These are phyloP conservation scores for Mortierella hygrophila DNA, from an alignment of 192 early-diverging fungal genomes.

Conservation along the genomic window DNA sequence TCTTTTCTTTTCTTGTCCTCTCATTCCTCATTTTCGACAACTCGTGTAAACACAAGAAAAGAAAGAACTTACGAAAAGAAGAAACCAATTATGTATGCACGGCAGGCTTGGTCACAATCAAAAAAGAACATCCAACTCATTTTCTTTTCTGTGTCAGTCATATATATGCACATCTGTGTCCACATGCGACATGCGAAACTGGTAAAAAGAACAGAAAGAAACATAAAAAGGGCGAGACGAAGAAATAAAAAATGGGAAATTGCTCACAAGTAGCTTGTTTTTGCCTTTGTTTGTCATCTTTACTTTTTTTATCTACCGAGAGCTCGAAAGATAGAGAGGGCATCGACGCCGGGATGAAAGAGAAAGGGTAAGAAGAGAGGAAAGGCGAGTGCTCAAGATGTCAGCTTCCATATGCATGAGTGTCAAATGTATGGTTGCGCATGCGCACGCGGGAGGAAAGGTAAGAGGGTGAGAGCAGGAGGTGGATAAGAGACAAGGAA, in stretches of 20 bases:
- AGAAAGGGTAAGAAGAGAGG: neutral
- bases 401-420: neutral
- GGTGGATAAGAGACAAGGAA: neutral
- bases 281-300: neutral
- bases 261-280: neutral
- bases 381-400: neutral
- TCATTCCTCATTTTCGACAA: no score
- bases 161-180: neutral
- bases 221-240: neutral
- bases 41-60: no score
- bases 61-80: no score
- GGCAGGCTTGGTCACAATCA: no score
- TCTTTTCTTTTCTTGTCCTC: no score
- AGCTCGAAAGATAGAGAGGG: neutral
- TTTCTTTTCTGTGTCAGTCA: neutral
- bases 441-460: neutral
- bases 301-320: neutral
- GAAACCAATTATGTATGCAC: no score
- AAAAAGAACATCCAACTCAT: neutral
- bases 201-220: neutral
- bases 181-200: neutral
- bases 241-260: neutral
- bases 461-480: neutral
- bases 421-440: neutral
- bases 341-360: neutral